Conservation (phyloP, 768 basidiomycete genomes). For the Macrolepiota albuminosa region DNA sequence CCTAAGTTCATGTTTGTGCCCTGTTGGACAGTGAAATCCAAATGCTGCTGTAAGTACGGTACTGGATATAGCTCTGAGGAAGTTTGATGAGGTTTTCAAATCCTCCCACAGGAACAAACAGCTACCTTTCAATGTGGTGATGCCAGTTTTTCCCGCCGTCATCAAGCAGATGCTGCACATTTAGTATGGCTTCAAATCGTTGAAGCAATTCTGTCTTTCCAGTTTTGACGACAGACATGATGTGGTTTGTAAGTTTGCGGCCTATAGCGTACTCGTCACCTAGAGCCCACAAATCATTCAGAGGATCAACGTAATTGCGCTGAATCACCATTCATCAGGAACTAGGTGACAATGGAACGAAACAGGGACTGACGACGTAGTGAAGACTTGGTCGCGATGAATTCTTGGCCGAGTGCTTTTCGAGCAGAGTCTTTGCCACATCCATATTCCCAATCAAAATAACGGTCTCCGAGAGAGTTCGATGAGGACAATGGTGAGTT, state of each 20-base stretch:
- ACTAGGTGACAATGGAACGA: background rate
- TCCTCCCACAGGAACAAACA: background rate
- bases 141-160: background rate
- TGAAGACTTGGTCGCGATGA: background rate
- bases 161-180: background rate
- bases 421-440: background rate
- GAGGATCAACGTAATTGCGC: background rate
- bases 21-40: conserved; percentile 1
- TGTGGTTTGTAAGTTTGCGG: background rate
- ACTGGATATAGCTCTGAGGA: background rate
- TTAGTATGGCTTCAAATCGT: background rate
- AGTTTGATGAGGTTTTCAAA: background rate
- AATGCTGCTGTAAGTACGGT: background rate
- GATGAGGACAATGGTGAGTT: background rate
- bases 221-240: background rate
- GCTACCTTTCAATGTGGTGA: background rate
- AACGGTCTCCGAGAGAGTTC: background rate
- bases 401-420: background rate
- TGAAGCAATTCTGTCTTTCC: conserved; percentile 1
- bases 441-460: background rate
- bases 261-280: background rate
- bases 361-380: background rate
- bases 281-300: background rate
- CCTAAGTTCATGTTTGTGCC: background rate
- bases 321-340: background rate